Evolutionary conservation across 495 filamentous ascomycete species (phyloP).

Genomic region (Chaetomium tenue): DNA sequence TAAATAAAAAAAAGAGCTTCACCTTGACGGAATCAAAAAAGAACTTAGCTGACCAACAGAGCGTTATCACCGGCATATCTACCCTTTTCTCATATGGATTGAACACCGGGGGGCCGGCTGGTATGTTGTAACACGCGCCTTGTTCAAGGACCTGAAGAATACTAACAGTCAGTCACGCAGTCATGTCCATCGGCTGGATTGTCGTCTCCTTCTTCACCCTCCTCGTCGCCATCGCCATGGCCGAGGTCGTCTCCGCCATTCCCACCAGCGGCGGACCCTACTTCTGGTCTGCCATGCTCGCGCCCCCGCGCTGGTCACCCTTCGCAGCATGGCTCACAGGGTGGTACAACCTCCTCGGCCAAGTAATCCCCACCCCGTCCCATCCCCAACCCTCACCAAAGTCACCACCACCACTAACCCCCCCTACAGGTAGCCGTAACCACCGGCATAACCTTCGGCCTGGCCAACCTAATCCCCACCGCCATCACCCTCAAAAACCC

Average conservation of each 20-base stretch:
- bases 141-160: too few relatives aligned
- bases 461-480: constrained; percentile 58
- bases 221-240: constrained; percentile 58
- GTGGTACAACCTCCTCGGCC: constrained; percentile 61
- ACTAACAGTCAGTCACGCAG: constrained; percentile 23
- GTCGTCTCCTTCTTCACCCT: constrained; percentile 38
- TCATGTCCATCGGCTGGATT: constrained; percentile 46
- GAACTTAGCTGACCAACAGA: constrained; percentile 41
- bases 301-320: constrained; percentile 53
- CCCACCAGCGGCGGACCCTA: constrained; percentile 65
- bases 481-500: constrained; percentile 56
- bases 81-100: constrained; percentile 58
- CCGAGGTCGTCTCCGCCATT: constrained; percentile 65
- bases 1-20: constrained; percentile 1
- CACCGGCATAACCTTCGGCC: constrained; percentile 66
- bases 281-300: constrained; percentile 64
- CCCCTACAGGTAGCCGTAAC: constrained; percentile 55
- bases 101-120: constrained; percentile 56
- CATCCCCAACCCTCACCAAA: neutral
- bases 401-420: neutral
- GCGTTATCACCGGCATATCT: constrained; percentile 61
- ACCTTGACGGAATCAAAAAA: neutral
- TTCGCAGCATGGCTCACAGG: constrained; percentile 66
- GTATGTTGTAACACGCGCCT: constrained; percentile 37
- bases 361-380: constrained; percentile 25